These are phyloP conservation scores for Puccinia triticina DNA, from an alignment of 1,284 basidiomycete genomes.

Conservation along the genomic window DNA sequence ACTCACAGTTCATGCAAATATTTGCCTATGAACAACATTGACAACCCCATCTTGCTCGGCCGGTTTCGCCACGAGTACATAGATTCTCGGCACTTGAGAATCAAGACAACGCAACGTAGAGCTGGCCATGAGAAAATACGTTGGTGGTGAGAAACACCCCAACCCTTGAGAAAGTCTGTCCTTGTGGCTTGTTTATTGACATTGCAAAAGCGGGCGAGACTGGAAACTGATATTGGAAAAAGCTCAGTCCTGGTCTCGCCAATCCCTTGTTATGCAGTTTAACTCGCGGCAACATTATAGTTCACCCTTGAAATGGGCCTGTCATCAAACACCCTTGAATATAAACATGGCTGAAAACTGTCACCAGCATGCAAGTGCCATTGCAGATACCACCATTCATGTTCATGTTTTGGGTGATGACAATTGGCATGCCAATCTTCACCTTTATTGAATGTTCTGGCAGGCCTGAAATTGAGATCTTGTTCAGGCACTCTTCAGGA, in stretches of 20 bases:
- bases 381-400: not conserved
- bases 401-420: too few species aligned
- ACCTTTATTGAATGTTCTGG: not conserved
- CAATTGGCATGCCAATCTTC: not conserved
- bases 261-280: not conserved
- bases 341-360: not conserved
- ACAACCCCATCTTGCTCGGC: not conserved
- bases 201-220: not conserved
- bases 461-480: not conserved
- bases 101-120: conserved; percentile 19
- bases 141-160: not conserved
- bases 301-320: not conserved
- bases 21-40: not conserved
- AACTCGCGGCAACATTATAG: not conserved
- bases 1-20: too few species aligned
- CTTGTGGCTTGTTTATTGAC: not conserved
- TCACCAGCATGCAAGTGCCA: not conserved
- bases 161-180: not conserved
- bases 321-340: not conserved
- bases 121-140: conserved; percentile 21
- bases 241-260: not conserved
- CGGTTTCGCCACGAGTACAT: not conserved
- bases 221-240: not conserved
- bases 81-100: not conserved
- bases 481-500: not conserved